Conservation (phyloP, 352 stramenopile genomes). For the Phytophthora ohioensis region DNA sequence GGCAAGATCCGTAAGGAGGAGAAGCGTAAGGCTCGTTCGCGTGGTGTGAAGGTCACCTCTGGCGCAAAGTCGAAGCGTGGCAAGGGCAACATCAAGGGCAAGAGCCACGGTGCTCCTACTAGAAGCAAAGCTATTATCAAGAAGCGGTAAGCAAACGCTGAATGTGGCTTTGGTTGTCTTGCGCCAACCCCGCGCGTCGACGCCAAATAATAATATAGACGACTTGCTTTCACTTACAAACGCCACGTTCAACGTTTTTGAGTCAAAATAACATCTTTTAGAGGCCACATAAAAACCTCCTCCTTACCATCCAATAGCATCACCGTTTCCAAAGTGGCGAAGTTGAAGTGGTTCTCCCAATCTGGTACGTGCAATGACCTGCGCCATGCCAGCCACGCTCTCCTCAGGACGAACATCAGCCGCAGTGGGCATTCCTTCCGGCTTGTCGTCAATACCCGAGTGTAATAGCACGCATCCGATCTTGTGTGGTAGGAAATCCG, state of each 20-base stretch:
- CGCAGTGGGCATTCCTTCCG: constrained; percentile 47
- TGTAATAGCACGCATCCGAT: constrained; percentile 69
- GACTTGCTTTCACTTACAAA: constrained; percentile 23
- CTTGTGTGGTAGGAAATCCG: constrained; percentile 62
- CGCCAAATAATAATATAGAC: constrained; percentile 51
- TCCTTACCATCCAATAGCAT: constrained; percentile 61
- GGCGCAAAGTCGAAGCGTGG: constrained; percentile 60
- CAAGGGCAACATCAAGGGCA: constrained; percentile 81
- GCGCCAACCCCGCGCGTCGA: constrained; percentile 2
- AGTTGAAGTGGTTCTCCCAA: constrained; percentile 65
- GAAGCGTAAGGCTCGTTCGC: constrained; percentile 84
- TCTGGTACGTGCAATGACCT: constrained; percentile 56
- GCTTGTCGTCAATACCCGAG: constrained; percentile 66
- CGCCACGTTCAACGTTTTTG: too few species aligned
- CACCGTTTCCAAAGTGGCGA: constrained; percentile 64
- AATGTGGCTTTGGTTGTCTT: constrained; percentile 16
- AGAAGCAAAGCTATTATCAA: constrained; percentile 87
- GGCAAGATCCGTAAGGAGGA: constrained; percentile 88
- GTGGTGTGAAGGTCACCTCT: constrained; percentile 70
- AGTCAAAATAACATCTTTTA: too few species aligned
- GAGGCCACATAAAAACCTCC: too few species aligned
- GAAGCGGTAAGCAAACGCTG: constrained; percentile 42
- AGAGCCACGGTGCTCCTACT: constrained; percentile 82
- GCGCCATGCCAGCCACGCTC: constrained; percentile 59
- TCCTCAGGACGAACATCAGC: constrained; percentile 54